Evolutionary conservation across 2,329 filamentous ascomycete species (phyloP), one percentile per base, ranked within the genome.

Genomic region (Penicillium decumbens): DNA sequence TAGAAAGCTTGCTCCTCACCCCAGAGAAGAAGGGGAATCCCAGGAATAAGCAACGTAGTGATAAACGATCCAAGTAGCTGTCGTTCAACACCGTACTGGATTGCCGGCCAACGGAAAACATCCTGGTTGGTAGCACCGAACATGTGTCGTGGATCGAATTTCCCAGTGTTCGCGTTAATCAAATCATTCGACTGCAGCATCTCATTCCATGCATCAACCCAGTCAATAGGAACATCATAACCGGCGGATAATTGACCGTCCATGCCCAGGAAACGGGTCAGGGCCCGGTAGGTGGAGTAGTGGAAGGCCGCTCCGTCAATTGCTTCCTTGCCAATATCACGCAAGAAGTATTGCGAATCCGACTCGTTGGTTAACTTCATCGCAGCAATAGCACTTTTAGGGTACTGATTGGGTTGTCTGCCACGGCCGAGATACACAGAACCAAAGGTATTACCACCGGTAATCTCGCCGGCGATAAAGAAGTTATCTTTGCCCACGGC

Each of bases 1-100:
- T 85, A 85, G 52, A 81, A 82, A 0, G 77, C 79, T 63, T 85
- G 82, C 62, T 85, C 82, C 60, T 85, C 83, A 15, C 82, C 82
- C 79, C 80, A 85, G 15, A 79, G 74, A 10, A 82, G 66, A 27
- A 82, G 65, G 1, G 82, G 80, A 23, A 83, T 80, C 35, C 82
- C 82, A 2, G 82, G 81, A 59, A 84, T 74, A 46, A 81, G 67
- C 45, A 84, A 61, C 0, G 80, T 81, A 1, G 79, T 80, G 33
- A 85, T 72, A 58, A 81, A 84, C 15, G 77, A 70, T 4, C 75
- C 82, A 5, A 84, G 67, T 5, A 84, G 65, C 63, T 80, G 77
- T 39, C 79, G 73, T 55, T 82, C 72, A 0, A 78, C 77, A 9
- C 82, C 81, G 49, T 80, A 75, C 38, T 72, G 67, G 29, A 84